phyloP scores from a whole-genome alignment of 176 grass and related monocot genomes.

The Bolboschoenus planiculmis region DNA sequence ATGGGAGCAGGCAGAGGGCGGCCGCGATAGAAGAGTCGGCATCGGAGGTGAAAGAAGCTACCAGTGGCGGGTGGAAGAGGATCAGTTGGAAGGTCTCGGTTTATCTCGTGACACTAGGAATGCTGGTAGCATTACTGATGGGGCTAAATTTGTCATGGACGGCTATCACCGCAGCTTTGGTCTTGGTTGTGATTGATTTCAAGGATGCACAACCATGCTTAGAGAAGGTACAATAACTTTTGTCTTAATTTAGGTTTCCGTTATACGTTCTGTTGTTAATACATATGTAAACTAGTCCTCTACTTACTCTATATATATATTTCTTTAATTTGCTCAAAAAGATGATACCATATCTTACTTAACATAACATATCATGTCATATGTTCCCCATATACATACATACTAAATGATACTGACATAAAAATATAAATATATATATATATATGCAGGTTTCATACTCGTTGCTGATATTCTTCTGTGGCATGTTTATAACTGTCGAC shows the following conservation, averaged over 20 bases:
- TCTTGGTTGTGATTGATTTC: slow-evolving; percentile 78
- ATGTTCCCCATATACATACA: background rate
- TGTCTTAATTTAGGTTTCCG: background rate
- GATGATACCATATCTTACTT: background rate
- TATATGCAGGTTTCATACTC: slow-evolving; percentile 76
- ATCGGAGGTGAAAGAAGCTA: slow-evolving; percentile 38
- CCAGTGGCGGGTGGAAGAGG: slow-evolving; percentile 43
- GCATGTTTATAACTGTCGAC: slow-evolving; percentile 96
- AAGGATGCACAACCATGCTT: slow-evolving; percentile 70
- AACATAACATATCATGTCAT: background rate
- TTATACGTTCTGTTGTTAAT: background rate
- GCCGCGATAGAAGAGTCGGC: slow-evolving; percentile 40
- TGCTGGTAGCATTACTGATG: slow-evolving; percentile 73
- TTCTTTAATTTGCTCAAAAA: too few species aligned
- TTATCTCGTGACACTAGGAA: slow-evolving; percentile 76
- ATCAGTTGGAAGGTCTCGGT: slow-evolving; percentile 66
- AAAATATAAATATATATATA: background rate
- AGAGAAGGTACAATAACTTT: slow-evolving; percentile 54
- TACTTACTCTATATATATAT: too few species aligned
- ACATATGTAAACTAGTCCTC: too few species aligned
- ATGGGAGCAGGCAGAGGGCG: slow-evolving; percentile 35
- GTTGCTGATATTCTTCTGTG: slow-evolving; percentile 83
- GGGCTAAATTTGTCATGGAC: slow-evolving; percentile 93
- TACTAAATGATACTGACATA: background rate
- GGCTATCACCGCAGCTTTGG: slow-evolving; percentile 72